Conservation (phyloP, 1,139 yeast species). For the Groenewaldozyma sp. region DNA sequence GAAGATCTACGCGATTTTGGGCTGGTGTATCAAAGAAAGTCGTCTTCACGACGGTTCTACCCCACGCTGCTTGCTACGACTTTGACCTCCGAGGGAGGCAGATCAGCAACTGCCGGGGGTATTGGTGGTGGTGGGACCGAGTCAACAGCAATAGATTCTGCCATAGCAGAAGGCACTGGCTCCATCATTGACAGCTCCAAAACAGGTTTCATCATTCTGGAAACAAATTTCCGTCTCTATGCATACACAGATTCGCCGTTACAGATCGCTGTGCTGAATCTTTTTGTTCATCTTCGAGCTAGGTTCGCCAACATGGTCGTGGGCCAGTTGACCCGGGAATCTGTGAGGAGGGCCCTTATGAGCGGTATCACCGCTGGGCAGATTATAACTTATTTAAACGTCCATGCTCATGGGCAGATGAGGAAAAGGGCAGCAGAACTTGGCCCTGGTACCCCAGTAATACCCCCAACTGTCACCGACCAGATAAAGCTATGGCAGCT, state of each 20-base stretch:
- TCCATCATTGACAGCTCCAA: constrained; percentile 13
- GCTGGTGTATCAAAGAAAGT: constrained; percentile 66
- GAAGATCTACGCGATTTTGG: constrained; percentile 91
- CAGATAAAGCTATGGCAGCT: constrained; percentile 94
- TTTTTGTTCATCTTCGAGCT: constrained; percentile 76
- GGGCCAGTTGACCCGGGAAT: constrained; percentile 88
- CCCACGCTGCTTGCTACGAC: constrained; percentile 91
- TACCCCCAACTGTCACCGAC: constrained; percentile 94
- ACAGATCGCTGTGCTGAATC: constrained; percentile 83
- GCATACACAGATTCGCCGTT: constrained; percentile 94
- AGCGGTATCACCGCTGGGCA: constrained; percentile 96
- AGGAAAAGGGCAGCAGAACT: constrained; percentile 25
- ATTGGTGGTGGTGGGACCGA: constrained; percentile 25
- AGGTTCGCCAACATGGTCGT: constrained; percentile 88
- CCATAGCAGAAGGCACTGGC: constrained; percentile 17
- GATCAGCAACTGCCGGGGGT: constrained; percentile 19
- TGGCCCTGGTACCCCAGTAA: constrained; percentile 28
- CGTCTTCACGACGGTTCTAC: constrained; percentile 58
- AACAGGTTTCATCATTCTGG: constrained; percentile 66
- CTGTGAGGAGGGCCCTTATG: constrained; percentile 69
- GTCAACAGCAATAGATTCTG: constrained; percentile 11
- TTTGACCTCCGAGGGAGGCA: constrained; percentile 60
- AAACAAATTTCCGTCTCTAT: constrained; percentile 86
- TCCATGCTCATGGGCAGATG: constrained; percentile 96
- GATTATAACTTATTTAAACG: constrained; percentile 75